These are phyloP conservation scores for Rhypophila decipiens DNA, from an alignment of 495 filamentous ascomycete genomes.

Conservation along the genomic window DNA sequence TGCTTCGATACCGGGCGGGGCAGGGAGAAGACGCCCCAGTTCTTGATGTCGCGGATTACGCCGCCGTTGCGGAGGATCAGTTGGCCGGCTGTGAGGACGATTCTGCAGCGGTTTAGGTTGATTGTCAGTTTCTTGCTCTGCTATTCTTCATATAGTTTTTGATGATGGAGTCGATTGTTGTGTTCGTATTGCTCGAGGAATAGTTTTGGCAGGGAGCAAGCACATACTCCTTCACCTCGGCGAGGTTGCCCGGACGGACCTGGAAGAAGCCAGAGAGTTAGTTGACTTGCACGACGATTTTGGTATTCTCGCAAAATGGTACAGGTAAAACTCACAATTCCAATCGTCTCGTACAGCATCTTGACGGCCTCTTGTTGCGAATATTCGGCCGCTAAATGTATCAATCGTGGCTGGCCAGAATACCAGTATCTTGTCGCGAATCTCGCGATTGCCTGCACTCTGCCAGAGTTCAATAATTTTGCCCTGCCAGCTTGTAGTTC, in stretches of 20 bases:
- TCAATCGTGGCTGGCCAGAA: too few relatives aligned
- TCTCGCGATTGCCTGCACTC: too few relatives aligned
- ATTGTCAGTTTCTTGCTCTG: too few relatives aligned
- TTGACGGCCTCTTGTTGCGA: conserved; percentile 14
- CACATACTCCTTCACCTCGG: conserved; percentile 89
- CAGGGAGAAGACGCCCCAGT: conserved; percentile 88
- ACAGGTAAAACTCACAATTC: conserved; percentile 59
- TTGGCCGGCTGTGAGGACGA: conserved; percentile 78
- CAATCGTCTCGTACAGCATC: conserved; percentile 98
- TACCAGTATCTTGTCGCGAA: too few relatives aligned
- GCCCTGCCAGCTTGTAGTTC: background rate
- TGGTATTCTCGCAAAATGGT: background rate
- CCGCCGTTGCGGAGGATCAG: conserved; percentile 79
- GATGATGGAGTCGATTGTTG: background rate
- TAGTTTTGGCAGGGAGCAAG: background rate
- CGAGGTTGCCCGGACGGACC: conserved; percentile 82
- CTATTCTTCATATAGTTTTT: too few relatives aligned
- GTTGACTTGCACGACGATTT: background rate
- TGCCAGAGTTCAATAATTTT: background rate
- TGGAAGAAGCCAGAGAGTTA: conserved; percentile 25
- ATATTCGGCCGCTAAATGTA: background rate
- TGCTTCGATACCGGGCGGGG: conserved; percentile 68
- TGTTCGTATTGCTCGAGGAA: background rate
- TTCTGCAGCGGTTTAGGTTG: too few relatives aligned
- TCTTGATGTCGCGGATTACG: conserved; percentile 84